phyloP scores from a whole-genome alignment of 2,329 filamentous ascomycete genomes.

The Chaetomiaceae sp. region DNA sequence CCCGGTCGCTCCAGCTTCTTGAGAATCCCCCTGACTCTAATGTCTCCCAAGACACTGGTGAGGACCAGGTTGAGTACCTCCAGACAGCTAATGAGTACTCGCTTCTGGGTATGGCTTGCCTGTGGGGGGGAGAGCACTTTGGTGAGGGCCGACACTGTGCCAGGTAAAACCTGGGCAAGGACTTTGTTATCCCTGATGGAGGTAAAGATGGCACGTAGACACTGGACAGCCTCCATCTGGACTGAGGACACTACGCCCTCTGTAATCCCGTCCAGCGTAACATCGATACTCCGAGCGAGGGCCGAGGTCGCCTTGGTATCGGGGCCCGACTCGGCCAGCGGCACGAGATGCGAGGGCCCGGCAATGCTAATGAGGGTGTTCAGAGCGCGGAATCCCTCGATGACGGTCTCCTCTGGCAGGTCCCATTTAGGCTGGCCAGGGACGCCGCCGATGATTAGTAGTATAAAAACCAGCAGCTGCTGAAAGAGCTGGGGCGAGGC shows the following conservation, averaged over 20 bases:
- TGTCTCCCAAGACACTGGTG: conserved; percentile 52
- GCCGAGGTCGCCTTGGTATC: conserved; percentile 64
- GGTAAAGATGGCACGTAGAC: conserved; percentile 57
- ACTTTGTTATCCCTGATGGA: conserved; percentile 68
- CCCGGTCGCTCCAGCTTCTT: conserved; percentile 28
- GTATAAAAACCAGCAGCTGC: conserved; percentile 79
- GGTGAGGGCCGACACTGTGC: conserved; percentile 75
- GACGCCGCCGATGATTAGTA: conserved; percentile 71
- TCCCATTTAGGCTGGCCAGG: conserved; percentile 49
- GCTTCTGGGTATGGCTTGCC: conserved; percentile 48
- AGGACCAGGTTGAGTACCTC: conserved; percentile 53
- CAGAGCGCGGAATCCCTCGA: conserved; percentile 67
- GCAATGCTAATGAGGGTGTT: conserved; percentile 59
- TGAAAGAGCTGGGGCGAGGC: conserved; percentile 70
- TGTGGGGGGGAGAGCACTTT: conserved; percentile 68
- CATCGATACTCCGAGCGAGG: conserved; percentile 75
- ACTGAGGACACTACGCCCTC: conserved; percentile 61
- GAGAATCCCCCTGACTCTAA: conserved; percentile 47
- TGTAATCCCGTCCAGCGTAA: conserved; percentile 69
- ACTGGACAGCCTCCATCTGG: conserved; percentile 63
- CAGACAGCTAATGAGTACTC: conserved; percentile 60
- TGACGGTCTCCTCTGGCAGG: conserved; percentile 67
- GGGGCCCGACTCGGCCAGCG: conserved; percentile 19
- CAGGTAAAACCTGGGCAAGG: conserved; percentile 80
- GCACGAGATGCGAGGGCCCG: conserved; percentile 37